Evolutionary conservation across 148 eudicot genomes (phyloP).

Genomic region (Talinum fruticosum): DNA sequence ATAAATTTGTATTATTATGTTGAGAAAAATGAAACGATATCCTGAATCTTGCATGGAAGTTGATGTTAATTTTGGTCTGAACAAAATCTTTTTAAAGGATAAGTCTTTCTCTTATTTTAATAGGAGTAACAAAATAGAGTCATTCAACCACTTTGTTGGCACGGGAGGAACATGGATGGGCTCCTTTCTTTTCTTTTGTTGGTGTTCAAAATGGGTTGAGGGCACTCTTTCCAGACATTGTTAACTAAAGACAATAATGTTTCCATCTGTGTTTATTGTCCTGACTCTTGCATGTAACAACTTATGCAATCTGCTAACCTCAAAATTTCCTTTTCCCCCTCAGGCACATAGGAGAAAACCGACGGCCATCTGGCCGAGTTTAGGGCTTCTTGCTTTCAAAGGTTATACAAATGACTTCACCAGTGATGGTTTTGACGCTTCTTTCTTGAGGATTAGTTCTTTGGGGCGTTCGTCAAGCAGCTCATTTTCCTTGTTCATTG

Average conservation of each 20-base stretch:
- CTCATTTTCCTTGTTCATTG: slow-evolving; percentile 22
- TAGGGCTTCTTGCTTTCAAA: too few relatives aligned
- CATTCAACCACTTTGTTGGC: slow-evolving; percentile 34
- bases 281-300: neutral
- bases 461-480: neutral
- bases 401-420: too few relatives aligned
- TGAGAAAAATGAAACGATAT: slow-evolving; percentile 18
- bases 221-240: slow-evolving; percentile 8
- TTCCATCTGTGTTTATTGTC: neutral
- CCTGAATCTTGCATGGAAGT: neutral
- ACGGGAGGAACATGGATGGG: slow-evolving; percentile 20
- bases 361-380: slow-evolving; percentile 39
- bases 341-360: slow-evolving; percentile 45
- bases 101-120: slow-evolving; percentile 47
- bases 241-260: neutral
- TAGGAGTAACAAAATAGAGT: slow-evolving; percentile 25
- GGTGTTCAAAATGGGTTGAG: slow-evolving; percentile 17
- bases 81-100: slow-evolving; percentile 35
- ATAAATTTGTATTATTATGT: slow-evolving; percentile 2
- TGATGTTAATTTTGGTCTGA: slow-evolving; percentile 26
- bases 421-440: neutral
- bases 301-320: neutral
- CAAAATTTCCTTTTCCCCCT: neutral
- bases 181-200: slow-evolving; percentile 17
- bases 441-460: neutral